These are phyloP conservation scores for Neurospora hispaniola DNA, from an alignment of 495 filamentous ascomycete genomes.

Conservation along the genomic window DNA sequence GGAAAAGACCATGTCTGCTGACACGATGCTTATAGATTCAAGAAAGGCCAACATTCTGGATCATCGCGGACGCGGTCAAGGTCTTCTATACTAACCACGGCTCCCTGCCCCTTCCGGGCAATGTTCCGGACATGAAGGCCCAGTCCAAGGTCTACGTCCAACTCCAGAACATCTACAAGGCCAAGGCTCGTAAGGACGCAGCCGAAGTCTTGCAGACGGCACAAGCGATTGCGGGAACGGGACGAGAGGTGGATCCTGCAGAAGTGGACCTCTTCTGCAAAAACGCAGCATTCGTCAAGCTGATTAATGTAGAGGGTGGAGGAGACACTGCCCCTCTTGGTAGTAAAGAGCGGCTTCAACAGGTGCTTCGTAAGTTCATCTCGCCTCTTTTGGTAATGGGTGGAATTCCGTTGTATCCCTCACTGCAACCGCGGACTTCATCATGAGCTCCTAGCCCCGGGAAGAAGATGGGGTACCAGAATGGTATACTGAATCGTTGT, in stretches of 20 bases:
- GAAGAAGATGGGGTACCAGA: neutral
- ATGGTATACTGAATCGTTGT: conserved; percentile 10
- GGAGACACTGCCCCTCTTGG: conserved; percentile 3
- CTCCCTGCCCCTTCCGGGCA: conserved; percentile 73
- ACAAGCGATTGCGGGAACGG: conserved; percentile 39
- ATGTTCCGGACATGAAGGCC: conserved; percentile 96
- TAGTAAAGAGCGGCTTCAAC: conserved; percentile 16
- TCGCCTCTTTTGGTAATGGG: neutral
- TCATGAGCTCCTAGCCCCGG: neutral
- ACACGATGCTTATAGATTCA: conserved; percentile 22
- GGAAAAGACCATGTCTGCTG: conserved; percentile 7
- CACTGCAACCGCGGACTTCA: neutral
- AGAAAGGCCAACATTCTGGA: conserved; percentile 61
- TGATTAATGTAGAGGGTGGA: conserved; percentile 47
- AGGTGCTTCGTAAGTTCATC: conserved; percentile 23
- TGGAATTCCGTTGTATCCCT: neutral
- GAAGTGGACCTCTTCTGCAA: conserved; percentile 94
- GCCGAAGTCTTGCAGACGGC: conserved; percentile 67
- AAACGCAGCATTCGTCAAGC: conserved; percentile 84
- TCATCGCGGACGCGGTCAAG: conserved; percentile 73
- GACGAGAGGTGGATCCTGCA: conserved; percentile 49
- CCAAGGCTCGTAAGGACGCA: conserved; percentile 70
- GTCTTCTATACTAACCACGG: conserved; percentile 61
- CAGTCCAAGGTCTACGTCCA: conserved; percentile 83
- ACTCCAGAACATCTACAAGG: conserved; percentile 89